phyloP scores from a whole-genome alignment of 2,329 filamentous ascomycete genomes.

The Davidsoniella virescens region DNA sequence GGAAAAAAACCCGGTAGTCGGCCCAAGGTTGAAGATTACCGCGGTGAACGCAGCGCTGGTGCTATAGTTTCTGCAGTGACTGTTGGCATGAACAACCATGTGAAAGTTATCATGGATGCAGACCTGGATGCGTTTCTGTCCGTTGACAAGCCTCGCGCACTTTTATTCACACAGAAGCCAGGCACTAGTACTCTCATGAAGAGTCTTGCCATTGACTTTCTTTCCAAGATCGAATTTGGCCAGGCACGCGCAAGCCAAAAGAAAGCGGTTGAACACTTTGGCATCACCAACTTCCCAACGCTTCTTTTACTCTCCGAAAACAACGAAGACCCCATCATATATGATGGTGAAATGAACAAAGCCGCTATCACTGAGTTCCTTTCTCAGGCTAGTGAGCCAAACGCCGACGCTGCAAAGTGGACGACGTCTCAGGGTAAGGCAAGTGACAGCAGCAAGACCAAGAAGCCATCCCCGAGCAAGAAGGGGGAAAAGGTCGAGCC shows the following conservation, averaged over 20 bases:
- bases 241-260: conserved; percentile 47
- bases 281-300: conserved; percentile 61
- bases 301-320: conserved; percentile 64
- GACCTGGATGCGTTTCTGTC: conserved; percentile 59
- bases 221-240: conserved; percentile 60
- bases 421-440: conserved; percentile 32
- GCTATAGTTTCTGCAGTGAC: conserved; percentile 74
- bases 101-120: conserved; percentile 65
- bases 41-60: conserved; percentile 68
- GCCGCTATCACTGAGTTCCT: conserved; percentile 68
- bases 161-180: conserved; percentile 89
- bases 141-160: conserved; percentile 54
- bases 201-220: conserved; percentile 78
- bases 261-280: conserved; percentile 54
- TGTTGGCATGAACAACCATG: conserved; percentile 81
- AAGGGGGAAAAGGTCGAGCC: conserved; percentile 27
- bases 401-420: conserved; percentile 44
- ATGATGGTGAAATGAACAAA: conserved; percentile 76
- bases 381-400: conserved; percentile 60
- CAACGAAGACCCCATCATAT: conserved; percentile 50
- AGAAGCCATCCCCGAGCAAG: conserved; percentile 26
- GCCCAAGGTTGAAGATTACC: conserved; percentile 79
- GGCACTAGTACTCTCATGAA: conserved; percentile 69
- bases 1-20: conserved; percentile 53
- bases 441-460: conserved; percentile 24